Evolutionary conservation across 495 filamentous ascomycete species (phyloP).

Genomic region (Xylaria telfairii): DNA sequence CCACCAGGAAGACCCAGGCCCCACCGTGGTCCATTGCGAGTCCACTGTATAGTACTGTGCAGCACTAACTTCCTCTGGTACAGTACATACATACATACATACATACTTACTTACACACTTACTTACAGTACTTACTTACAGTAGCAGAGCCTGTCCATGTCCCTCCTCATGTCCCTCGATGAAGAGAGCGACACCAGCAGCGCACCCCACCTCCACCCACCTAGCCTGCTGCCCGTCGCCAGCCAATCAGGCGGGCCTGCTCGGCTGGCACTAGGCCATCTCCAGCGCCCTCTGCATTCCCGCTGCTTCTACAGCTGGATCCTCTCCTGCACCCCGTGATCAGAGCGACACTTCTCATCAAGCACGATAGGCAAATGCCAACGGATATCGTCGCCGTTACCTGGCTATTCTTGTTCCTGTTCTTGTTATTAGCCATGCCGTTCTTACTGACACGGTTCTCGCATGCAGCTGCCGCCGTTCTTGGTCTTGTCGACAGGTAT

Average conservation of each 20-base stretch:
- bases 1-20: too few species aligned
- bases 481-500: neutral
- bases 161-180: too few species aligned
- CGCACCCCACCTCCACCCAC: slow-evolving; percentile 1
- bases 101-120: too few species aligned
- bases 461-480: neutral
- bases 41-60: too few species aligned
- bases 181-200: neutral
- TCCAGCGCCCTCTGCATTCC: slow-evolving; percentile 18
- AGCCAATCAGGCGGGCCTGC: neutral
- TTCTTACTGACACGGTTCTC: neutral
- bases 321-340: slow-evolving; percentile 19
- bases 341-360: neutral
- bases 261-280: neutral
- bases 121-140: too few species aligned
- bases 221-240: neutral
- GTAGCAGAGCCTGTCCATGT: too few species aligned
- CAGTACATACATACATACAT: too few species aligned
- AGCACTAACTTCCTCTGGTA: too few species aligned
- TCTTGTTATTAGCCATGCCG: neutral
- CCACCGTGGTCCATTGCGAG: neutral
- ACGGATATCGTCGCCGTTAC: neutral
- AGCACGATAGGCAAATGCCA: neutral
- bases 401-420: neutral
- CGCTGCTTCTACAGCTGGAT: slow-evolving; percentile 4